phyloP scores from a whole-genome alignment of 495 filamentous ascomycete genomes.

The Trichocladium uniseriatum region DNA sequence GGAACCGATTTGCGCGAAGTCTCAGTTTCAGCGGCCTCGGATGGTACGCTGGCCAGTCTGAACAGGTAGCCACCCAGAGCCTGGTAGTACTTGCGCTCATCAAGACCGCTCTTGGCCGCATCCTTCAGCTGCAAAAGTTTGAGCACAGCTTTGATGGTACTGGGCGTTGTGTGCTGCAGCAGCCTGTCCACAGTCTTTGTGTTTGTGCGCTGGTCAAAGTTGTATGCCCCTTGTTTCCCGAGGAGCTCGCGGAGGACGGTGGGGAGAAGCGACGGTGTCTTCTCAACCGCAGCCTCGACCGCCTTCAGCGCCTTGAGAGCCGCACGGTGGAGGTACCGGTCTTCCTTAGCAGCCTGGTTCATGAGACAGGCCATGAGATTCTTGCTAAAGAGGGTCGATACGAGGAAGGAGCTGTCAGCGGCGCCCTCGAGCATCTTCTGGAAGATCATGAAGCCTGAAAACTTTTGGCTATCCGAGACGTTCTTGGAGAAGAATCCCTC shows the following conservation, averaged over 20 bases:
- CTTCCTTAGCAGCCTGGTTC: constrained; percentile 76
- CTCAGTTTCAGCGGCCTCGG: constrained; percentile 8
- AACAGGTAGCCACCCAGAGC: constrained; percentile 47
- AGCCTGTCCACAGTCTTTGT: constrained; percentile 80
- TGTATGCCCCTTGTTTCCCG: constrained; percentile 56
- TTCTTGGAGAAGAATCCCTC: constrained; percentile 72
- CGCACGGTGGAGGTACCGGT: constrained; percentile 74
- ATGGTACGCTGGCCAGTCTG: constrained; percentile 25
- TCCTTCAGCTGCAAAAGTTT: constrained; percentile 31
- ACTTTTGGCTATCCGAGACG: constrained; percentile 79
- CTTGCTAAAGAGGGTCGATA: constrained; percentile 57
- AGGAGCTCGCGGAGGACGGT: constrained; percentile 57
- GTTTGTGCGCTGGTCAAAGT: constrained; percentile 80
- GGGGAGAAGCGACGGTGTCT: constrained; percentile 50
- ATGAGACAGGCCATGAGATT: constrained; percentile 76
- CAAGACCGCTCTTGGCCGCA: constrained; percentile 22
- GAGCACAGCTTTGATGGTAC: constrained; percentile 39
- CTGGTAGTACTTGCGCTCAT: constrained; percentile 37
- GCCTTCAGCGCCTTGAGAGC: constrained; percentile 63
- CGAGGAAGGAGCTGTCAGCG: constrained; percentile 21
- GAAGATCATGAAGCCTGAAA: constrained; percentile 82
- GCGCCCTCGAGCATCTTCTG: constrained; percentile 53
- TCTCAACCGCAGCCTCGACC: constrained; percentile 56
- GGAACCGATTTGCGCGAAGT: constrained; percentile 26
- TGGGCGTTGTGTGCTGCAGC: constrained; percentile 49